Evolutionary conservation across 2,329 filamentous ascomycete genomes (phyloP), one percentile per base, ranked within the genome.

Genomic region (Fusarium secorum): DNA sequence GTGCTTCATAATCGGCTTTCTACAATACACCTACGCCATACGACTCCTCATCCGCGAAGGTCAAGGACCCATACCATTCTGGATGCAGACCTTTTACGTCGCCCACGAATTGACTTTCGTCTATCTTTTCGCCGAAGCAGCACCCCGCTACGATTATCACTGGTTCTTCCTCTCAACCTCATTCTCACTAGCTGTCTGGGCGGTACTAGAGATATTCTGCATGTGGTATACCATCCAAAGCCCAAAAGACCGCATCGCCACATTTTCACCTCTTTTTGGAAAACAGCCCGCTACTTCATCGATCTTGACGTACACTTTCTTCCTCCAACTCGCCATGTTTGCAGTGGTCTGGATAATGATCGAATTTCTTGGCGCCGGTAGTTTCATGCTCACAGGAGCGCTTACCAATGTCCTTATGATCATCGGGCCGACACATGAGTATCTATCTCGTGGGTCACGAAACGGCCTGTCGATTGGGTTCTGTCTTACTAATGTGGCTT

Each of bases 1-100:
- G 0, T 18, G 14, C 20, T 57, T 57, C 9, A 10, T 9, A 5
- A 30, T 57, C 20, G 54, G 32, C 1, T 49, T 49, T 4, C 6
- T 49, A 10, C 62, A 63, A 22, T 71, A 70, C 42, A 30, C 42
- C 2, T 67, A 71, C 15, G 36, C 66, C 3, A 58, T 70, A 33
- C 30, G 45, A 24, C 44, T 67, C 0, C 32, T 44, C 5, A 20
- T 70, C 2, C 57, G 46, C 1, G 68, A 71, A 22, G 58, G 58
- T 0, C 58, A 41, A 15, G 62, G 62, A 2, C 66, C 62, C 0
- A 70, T 71, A 10, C 58, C 68, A 1, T 53, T 64, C 18, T 66
- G 63, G 51, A 66, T 66, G 60, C 39, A 66, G 15, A 26, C 33
- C 0, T 42, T 65, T 17, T 64, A 66, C 33, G 51, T 64, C 7